These are phyloP conservation scores for Acacia acuminata DNA, from an alignment of 306 rosid species.

Conservation along the genomic window DNA sequence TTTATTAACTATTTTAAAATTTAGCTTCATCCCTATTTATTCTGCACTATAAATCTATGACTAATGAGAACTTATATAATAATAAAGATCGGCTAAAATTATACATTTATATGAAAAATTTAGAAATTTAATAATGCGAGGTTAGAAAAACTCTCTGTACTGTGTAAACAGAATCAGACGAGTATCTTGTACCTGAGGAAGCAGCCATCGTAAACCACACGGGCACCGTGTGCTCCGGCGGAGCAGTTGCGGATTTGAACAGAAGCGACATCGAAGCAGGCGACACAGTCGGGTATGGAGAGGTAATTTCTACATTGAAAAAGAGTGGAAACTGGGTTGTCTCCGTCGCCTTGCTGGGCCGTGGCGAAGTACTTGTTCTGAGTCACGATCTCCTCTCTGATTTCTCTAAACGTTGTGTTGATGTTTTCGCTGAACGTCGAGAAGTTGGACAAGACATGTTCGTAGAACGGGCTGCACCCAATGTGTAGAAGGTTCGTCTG, in stretches of 20 bases:
- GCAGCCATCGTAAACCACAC: neutral
- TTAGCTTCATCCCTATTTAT: too few species aligned
- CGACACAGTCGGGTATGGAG: neutral
- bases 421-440: neutral
- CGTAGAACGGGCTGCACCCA: neutral
- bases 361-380: neutral
- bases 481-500: neutral
- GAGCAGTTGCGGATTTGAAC: neutral
- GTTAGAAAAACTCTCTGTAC: too few species aligned
- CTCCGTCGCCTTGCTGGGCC: neutral
- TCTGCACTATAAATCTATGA: too few species aligned
- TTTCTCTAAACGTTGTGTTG: neutral
- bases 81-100: too few species aligned
- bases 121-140: too few species aligned
- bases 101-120: too few species aligned
- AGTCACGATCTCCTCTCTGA: neutral
- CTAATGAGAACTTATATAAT: too few species aligned
- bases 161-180: too few species aligned
- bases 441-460: neutral
- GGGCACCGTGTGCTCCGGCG: too few species aligned
- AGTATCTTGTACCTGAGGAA: neutral
- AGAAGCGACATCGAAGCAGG: neutral
- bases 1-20: too few species aligned
- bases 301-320: neutral
- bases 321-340: neutral